Base-by-base conservation (phyloP, 805 yeast genomes). In the Yarrowia sp. region DNA sequence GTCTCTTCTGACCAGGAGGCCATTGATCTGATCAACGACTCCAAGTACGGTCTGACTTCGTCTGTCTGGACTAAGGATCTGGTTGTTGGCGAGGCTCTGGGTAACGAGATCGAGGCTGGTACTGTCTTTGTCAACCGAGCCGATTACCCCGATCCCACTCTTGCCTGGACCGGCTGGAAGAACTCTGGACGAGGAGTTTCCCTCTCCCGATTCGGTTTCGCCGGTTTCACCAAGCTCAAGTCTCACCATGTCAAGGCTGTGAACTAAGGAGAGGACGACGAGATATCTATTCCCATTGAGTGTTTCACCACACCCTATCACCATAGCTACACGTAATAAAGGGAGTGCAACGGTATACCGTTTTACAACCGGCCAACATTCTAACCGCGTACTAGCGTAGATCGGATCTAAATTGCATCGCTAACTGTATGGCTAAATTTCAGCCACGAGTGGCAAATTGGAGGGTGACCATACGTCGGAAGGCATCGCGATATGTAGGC, bases 1-100 rank as follows among this genome's bases (percentile, higher is more conserved):
- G 91, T 91, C 77, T 82, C 81, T 73, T 83, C 89, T 63, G 84
- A 86, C 71, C 94, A 89, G 72, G 96, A 91, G 79, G 93, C 87
- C 65, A 82, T 92, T 70, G 82, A 80, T 66, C 81, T 84, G 79
- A 93, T 95, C 72, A 92, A 92, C 79, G 87, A 88, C 78, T 84
- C 92, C 48, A 86, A 85, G 69, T 90, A 88, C 76, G 97, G 97
- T 73, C 84, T 92, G 74, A 96, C 97, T 75, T 95, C 97, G 67
- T 95, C 92, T 74, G 85, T 92, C 69, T 95, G 91, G 84, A 87
- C 97, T 56, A 80, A 83, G 66, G 87, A 89, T 75, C 75, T 88
- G 69, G 86, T 83, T 81, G 87, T 83, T 74, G 95, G 91, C 14
- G 92, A 89, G 75, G 78, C 79, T 68, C 78, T 87, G 75, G 90